Conservation (phyloP, 2,329 filamentous ascomycete genomes). For the Domatiomyces catenatus region DNA sequence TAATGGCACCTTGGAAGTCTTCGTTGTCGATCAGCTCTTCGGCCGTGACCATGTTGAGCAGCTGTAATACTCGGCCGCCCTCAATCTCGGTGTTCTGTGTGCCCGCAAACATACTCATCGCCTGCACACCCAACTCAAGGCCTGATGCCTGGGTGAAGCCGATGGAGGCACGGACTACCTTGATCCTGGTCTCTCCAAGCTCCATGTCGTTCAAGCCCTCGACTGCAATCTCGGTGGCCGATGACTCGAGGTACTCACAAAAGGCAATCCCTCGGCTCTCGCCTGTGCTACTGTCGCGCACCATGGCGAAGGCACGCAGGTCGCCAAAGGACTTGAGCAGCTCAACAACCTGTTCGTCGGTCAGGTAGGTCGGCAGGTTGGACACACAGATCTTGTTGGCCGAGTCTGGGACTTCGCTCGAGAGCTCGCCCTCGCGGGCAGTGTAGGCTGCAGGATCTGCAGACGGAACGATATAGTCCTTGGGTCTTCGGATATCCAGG, state of each 20-base stretch:
- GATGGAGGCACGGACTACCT: conserved; percentile 76
- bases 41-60: conserved; percentile 96
- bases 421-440: conserved; percentile 38
- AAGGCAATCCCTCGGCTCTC: conserved; percentile 90
- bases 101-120: conserved; percentile 93
- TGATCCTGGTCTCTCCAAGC: conserved; percentile 71
- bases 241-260: conserved; percentile 75
- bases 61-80: conserved; percentile 68
- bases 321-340: conserved; percentile 81
- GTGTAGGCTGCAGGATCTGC: conserved; percentile 59
- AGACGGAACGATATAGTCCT: conserved; percentile 90
- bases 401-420: conserved; percentile 72
- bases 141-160: conserved; percentile 85
- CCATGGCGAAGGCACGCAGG: conserved; percentile 78
- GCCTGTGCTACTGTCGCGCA: conserved; percentile 71
- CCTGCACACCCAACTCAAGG: conserved; percentile 88
- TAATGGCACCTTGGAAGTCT: conserved; percentile 70
- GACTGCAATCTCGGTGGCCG: conserved; percentile 64
- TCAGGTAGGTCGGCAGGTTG: conserved; percentile 75
- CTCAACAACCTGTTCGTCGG: conserved; percentile 82
- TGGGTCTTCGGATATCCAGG: conserved; percentile 69
- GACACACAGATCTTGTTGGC: conserved; percentile 89
- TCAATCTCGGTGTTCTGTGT: conserved; percentile 68
- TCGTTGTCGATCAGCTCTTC: conserved; percentile 89
- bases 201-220: conserved; percentile 89